Evolutionary conservation across 192 early-diverging fungal species (phyloP).

Genomic region (Umbelopsis sp.): DNA sequence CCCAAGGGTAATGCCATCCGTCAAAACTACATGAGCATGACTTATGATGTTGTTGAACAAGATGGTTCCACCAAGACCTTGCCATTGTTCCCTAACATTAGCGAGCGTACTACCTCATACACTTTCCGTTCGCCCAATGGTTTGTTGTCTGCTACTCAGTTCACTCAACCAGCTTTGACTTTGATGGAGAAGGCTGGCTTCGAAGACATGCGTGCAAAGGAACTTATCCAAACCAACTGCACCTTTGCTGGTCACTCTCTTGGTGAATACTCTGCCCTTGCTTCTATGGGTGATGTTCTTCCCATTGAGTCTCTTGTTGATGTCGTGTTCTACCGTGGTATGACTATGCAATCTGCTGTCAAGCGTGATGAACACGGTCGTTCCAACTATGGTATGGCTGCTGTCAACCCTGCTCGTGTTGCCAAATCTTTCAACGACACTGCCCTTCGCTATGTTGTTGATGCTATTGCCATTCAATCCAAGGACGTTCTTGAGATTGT

Average conservation of each 20-base stretch:
- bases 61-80: conserved; percentile 75
- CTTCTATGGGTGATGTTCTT: conserved; percentile 86
- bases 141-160: conserved; percentile 92
- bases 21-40: conserved; percentile 83
- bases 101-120: conserved; percentile 66
- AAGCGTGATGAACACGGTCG: conserved; percentile 73
- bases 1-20: conserved; percentile 81
- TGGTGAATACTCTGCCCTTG: conserved; percentile 93
- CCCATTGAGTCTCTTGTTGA: conserved; percentile 85
- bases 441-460: conserved; percentile 82
- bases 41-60: conserved; percentile 85
- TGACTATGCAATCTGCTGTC: conserved; percentile 98
- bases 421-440: conserved; percentile 82
- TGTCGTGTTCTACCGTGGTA: conserved; percentile 94
- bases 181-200: conserved; percentile 91
- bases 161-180: conserved; percentile 91
- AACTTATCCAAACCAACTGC: conserved; percentile 82
- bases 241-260: conserved; percentile 92
- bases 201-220: conserved; percentile 87
- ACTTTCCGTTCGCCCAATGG: conserved; percentile 87
- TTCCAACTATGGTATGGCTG: conserved; percentile 95
- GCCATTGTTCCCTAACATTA: conserved; percentile 88
- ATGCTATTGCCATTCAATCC: conserved; percentile 77
- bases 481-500: conserved; percentile 89
- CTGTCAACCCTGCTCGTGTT: conserved; percentile 92